These are phyloP conservation scores for Przewalskia tangutica DNA, from an alignment of 257 asterid species.

Conservation along the genomic window DNA sequence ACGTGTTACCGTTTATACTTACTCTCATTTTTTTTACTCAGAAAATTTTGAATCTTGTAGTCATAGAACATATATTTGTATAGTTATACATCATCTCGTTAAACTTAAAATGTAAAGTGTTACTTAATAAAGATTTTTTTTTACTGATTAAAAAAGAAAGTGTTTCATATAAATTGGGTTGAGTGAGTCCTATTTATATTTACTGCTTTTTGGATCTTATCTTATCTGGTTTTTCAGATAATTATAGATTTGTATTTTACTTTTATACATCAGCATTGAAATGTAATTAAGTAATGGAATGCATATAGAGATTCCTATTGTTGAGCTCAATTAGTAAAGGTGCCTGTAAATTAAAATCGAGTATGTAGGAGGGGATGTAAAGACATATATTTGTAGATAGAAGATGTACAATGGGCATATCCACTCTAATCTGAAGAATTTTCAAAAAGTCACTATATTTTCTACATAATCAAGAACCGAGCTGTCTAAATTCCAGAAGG, in stretches of 20 bases:
- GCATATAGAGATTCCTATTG: neutral
- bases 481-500: neutral
- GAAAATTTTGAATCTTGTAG: too few species aligned
- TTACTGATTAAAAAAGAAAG: too few species aligned
- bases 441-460: neutral
- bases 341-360: neutral
- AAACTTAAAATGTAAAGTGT: too few species aligned
- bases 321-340: neutral
- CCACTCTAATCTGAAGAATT: neutral
- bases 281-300: neutral
- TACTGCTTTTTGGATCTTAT: too few species aligned
- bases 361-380: neutral
- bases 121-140: too few species aligned
- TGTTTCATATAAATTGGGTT: too few species aligned
- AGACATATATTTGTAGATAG: neutral
- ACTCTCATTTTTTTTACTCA: neutral
- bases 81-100: too few species aligned
- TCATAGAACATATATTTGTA: too few species aligned
- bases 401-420: neutral
- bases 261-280: neutral
- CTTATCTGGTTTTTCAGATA: neutral
- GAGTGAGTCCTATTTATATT: too few species aligned
- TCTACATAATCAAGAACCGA: neutral
- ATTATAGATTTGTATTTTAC: neutral
- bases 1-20: neutral